These are phyloP conservation scores for Schizosaccharomyces lindneri DNA, from an alignment of 805 yeast genomes.

Conservation along the genomic window DNA sequence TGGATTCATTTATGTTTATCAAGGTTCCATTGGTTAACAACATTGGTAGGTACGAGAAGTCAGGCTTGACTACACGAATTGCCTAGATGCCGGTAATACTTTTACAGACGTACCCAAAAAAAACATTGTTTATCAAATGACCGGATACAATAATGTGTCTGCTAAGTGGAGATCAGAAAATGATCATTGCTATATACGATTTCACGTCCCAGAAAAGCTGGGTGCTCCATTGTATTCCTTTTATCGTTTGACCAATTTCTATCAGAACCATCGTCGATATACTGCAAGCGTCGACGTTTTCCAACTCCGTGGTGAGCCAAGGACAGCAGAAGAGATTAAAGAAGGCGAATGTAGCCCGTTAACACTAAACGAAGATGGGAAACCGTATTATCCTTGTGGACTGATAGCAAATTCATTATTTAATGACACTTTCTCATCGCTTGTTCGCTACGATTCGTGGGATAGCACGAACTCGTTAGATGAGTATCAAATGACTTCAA, in stretches of 20 bases:
- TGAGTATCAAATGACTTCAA: slow-evolving; percentile 20
- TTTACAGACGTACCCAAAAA: neutral
- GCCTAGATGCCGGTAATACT: slow-evolving; percentile 24
- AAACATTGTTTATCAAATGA: neutral
- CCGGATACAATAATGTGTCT: neutral
- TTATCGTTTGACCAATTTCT: slow-evolving; percentile 71
- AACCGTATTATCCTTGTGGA: slow-evolving; percentile 81
- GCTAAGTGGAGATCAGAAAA: slow-evolving; percentile 2
- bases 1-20: neutral
- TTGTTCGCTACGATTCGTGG: neutral
- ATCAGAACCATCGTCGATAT: slow-evolving; percentile 82
- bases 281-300: slow-evolving; percentile 60
- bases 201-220: slow-evolving; percentile 46
- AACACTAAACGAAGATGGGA: slow-evolving; percentile 20
- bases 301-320: slow-evolving; percentile 59
- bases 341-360: slow-evolving; percentile 40
- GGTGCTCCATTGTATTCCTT: slow-evolving; percentile 50
- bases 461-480: neutral
- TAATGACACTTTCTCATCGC: slow-evolving; percentile 52
- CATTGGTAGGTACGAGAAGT: slow-evolving; percentile 38
- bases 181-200: slow-evolving; percentile 36
- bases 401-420: slow-evolving; percentile 77
- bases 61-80: slow-evolving; percentile 47
- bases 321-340: slow-evolving; percentile 24
- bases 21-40: neutral